Evolutionary conservation across 805 yeast genomes (phyloP).

Genomic region (Cyberlindnera americana): DNA sequence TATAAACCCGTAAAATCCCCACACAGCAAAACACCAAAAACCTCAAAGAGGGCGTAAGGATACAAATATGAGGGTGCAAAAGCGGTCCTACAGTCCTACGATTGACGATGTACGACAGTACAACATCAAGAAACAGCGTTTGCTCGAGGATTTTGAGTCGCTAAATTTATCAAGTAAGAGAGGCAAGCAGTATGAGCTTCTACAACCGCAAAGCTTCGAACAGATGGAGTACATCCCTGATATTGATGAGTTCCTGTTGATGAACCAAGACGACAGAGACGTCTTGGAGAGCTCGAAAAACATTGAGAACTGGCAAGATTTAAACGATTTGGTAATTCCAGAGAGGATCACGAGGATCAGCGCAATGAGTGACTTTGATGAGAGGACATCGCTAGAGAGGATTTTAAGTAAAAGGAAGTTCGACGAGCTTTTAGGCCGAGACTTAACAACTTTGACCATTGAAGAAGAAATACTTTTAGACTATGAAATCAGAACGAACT

Average conservation of each 20-base stretch:
- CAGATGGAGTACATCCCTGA: slow-evolving; percentile 17
- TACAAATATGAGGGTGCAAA: slow-evolving; percentile 6
- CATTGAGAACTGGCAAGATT: slow-evolving; percentile 2
- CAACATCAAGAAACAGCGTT: slow-evolving; percentile 33
- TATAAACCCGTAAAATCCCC: too few relatives aligned
- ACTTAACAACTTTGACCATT: slow-evolving; percentile 2
- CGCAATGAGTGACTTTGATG: slow-evolving; percentile 5
- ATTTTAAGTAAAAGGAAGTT: slow-evolving; percentile 6
- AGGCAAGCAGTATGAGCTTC: slow-evolving; percentile 4
- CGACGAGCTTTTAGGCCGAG: slow-evolving; percentile 3
- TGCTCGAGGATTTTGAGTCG: slow-evolving; percentile 32
- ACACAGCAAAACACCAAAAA: too few relatives aligned
- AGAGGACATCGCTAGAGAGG: slow-evolving; percentile 8
- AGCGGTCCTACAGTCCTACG: slow-evolving; percentile 19
- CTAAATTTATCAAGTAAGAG: slow-evolving; percentile 18
- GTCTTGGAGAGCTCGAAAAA: slow-evolving; percentile 18
- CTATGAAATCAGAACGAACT: slow-evolving; percentile 23
- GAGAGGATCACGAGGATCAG: slow-evolving; percentile 6
- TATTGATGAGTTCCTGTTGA: slow-evolving; percentile 22
- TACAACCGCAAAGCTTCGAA: slow-evolving; percentile 11
- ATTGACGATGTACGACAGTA: slow-evolving; percentile 24
- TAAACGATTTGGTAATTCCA: slow-evolving; percentile 11
- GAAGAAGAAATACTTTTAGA: slow-evolving; percentile 26
- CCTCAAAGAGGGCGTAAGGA: not conserved
- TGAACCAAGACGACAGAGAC: slow-evolving; percentile 23